Evolutionary conservation across 2,329 filamentous ascomycete species (phyloP).

Genomic region (Aspergillus aculeatus): DNA sequence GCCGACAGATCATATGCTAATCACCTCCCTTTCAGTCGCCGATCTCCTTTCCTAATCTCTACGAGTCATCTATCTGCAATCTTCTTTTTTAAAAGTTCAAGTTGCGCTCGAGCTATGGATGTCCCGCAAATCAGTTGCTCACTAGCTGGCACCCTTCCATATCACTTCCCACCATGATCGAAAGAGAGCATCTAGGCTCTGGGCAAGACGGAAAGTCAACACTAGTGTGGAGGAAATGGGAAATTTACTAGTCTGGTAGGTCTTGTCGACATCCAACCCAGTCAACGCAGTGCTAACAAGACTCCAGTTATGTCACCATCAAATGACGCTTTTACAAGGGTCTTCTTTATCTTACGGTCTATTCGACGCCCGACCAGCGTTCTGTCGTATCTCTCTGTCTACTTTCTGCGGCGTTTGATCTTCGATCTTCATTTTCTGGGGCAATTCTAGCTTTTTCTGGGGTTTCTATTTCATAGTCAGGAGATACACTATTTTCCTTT

Average conservation of each 20-base stretch:
- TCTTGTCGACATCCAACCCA: background rate
- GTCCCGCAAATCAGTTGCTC: background rate
- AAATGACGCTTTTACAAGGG: background rate
- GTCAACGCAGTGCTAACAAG: background rate
- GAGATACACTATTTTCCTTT: background rate
- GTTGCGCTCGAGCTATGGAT: background rate
- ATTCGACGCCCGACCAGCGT: background rate
- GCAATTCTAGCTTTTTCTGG: background rate
- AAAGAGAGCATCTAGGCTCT: background rate
- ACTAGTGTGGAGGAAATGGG: constrained; percentile 40
- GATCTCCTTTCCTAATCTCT: constrained; percentile 36
- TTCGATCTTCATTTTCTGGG: background rate
- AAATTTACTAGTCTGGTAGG: constrained; percentile 22
- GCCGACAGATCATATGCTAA: constrained; percentile 12
- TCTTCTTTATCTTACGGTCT: background rate
- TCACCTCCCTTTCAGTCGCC: constrained; percentile 25
- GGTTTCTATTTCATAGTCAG: background rate
- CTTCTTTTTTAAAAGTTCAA: background rate
- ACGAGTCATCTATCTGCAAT: background rate
- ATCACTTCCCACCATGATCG: background rate
- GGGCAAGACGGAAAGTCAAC: constrained; percentile 14
- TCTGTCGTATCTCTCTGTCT: background rate
- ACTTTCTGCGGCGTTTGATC: background rate
- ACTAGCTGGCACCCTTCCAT: background rate
- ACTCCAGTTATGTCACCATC: background rate